Evolutionary conservation across 2,329 filamentous ascomycete genomes (phyloP).

Genomic region (Pseudonectria buxi): DNA sequence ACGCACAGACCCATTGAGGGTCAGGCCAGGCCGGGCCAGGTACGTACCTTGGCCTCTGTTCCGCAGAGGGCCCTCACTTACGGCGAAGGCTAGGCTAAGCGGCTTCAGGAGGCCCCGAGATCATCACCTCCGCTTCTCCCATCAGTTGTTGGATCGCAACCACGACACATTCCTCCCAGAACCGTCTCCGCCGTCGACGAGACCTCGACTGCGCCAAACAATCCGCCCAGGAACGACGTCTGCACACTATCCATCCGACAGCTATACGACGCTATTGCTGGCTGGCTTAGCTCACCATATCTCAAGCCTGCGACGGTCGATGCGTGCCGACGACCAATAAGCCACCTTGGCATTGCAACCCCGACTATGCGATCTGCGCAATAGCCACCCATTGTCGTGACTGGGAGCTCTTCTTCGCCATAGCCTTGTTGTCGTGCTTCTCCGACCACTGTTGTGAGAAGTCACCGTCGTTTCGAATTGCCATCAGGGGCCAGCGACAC

Average conservation of each 20-base stretch:
- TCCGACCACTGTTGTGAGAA: conserved; percentile 6
- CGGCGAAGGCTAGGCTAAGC: too few relatives aligned
- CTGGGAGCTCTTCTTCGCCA: conserved; percentile 10
- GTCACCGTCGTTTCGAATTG: conserved; percentile 6
- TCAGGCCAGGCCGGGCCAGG: conserved; percentile 9
- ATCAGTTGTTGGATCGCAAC: too few relatives aligned
- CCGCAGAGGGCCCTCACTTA: too few relatives aligned
- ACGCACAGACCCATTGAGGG: conserved; percentile 15
- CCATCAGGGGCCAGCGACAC: conserved; percentile 17
- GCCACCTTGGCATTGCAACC: conserved; percentile 17
- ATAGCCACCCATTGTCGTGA: conserved; percentile 18
- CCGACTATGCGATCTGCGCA: conserved; percentile 27
- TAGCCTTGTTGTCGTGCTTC: conserved; percentile 6
- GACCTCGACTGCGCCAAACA: conserved; percentile 4
- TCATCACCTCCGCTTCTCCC: conserved; percentile 1
- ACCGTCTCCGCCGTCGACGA: neutral
- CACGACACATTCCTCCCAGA: neutral
- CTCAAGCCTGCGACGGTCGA: conserved; percentile 14
- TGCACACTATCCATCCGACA: conserved; percentile 11
- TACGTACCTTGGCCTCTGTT: too few relatives aligned
- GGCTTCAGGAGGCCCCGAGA: conserved; percentile 2
- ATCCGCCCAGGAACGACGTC: conserved; percentile 4
- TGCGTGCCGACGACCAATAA: conserved; percentile 17
- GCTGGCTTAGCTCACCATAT: conserved; percentile 20
- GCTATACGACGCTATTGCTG: conserved; percentile 13